Base-by-base conservation (phyloP, 164 flowering plant genomes). In the Berberis thunbergii region DNA sequence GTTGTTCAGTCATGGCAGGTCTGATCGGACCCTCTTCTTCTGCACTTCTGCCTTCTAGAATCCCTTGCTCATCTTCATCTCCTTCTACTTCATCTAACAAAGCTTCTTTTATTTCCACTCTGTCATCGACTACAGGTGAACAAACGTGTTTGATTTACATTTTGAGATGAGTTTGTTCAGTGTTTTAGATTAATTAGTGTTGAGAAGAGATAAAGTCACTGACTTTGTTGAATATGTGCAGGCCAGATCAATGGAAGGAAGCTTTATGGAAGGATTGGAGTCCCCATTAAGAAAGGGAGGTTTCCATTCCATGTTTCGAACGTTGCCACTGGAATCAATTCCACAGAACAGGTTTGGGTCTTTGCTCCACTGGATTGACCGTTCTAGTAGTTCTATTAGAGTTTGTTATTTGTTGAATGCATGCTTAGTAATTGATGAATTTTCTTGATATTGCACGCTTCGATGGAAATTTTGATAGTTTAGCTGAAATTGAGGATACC, bases 321-420 rank as follows among this genome's bases (percentile, higher is more conserved):
- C 80, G 94, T 93, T 57, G 91, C 96, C 69, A 89, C 96, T 61
- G 86, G 82, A 70, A 67, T 84, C 62, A 81, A 63, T 76, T 70
- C 89, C 64, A 74, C 77, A 39, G 81, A 81, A 42, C 73, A 85
- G 87, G 96, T 89, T 58, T 46, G 13, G 2, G 49, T 54, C 59
- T 39, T 5, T 11, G 45, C 7, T 6, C 26, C 26, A 5, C 49
- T 2, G 9, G 6, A 39, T 2, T 62, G 8, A 12, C 6, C 39
- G 11, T 48, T 11, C 41, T 13, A 41, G 6, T 11, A 56, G 26
- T 56, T 9, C 1, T 3, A 9, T 41, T 41, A 38, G 59, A 41
- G 8, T 56, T 38, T 41, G 13, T 8, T 5, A 7, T 6, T 1
- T 3, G 41, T 41, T 41, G 6, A 48, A 9, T 0, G 2, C 1